A percentile compares a stretch with the other conserved stretches of the same genome.
phyloP scores from a whole-genome alignment of 1,284 basidiomycete genomes.

The Moniliella sp. region DNA sequence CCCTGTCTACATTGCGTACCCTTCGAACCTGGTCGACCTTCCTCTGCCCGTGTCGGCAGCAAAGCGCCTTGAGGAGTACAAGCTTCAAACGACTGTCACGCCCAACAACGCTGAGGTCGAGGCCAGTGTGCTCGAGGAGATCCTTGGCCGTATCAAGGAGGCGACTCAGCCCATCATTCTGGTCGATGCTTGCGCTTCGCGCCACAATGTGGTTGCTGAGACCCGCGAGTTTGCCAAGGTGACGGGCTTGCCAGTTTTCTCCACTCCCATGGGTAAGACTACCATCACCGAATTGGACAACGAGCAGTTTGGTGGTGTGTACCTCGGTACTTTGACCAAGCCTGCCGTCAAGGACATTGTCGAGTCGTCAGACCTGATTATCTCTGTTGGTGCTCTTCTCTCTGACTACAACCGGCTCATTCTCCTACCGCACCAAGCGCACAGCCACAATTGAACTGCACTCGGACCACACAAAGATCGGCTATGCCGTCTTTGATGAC shows the following conservation, averaged over 20 bases:
- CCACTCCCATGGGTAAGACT: constrained; percentile 73
- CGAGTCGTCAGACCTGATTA: constrained; percentile 65
- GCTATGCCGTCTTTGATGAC: constrained; percentile 36
- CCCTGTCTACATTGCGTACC: constrained; percentile 69
- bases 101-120: constrained; percentile 43
- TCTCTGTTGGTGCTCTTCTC: constrained; percentile 59
- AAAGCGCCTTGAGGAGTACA: constrained; percentile 45
- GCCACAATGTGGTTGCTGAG: constrained; percentile 53
- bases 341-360: constrained; percentile 49
- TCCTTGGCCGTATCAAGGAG: constrained; percentile 45
- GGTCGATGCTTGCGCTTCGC: constrained; percentile 64
- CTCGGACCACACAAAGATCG: constrained; percentile 37
- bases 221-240: constrained; percentile 48
- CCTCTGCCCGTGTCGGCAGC: background rate
- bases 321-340: constrained; percentile 22
- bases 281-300: constrained; percentile 49
- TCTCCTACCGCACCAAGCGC: constrained; percentile 6
- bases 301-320: constrained; percentile 64
- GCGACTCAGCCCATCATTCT: constrained; percentile 55
- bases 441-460: constrained; percentile 47
- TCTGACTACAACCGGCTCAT: constrained; percentile 58
- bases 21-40: constrained; percentile 58
- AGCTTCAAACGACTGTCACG: constrained; percentile 40
- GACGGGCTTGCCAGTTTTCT: constrained; percentile 39
- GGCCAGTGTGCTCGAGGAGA: constrained; percentile 36